Evolutionary conservation across 768 basidiomycete species (phyloP).

Genomic region (Tremella fuciformis): DNA sequence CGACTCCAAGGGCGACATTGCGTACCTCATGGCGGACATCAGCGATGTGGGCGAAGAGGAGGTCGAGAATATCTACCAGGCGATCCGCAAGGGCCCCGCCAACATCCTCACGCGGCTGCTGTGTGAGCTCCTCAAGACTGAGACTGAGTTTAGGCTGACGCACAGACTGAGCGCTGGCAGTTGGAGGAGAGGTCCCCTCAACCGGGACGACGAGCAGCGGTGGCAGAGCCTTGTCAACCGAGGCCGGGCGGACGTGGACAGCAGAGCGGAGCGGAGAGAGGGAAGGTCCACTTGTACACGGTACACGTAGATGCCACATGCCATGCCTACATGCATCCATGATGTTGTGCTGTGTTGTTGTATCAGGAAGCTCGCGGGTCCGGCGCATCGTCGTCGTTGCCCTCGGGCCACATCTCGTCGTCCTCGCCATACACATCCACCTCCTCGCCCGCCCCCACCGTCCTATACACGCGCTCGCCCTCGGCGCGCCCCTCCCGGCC

Average conservation of each 20-base stretch:
- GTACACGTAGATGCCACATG: too few species aligned
- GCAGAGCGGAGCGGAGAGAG: too few species aligned
- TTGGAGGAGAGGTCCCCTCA: too few species aligned
- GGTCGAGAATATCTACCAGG: slow-evolving; percentile 70
- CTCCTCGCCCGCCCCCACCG: slow-evolving; percentile 26
- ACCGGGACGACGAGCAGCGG: too few species aligned
- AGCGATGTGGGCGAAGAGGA: slow-evolving; percentile 79
- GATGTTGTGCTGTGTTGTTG: too few species aligned
- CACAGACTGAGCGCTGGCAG: too few species aligned
- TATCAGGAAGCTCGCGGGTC: too few species aligned
- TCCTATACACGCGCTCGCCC: slow-evolving; percentile 17
- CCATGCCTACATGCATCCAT: too few species aligned
- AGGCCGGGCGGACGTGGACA: too few species aligned
- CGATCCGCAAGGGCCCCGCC: slow-evolving; percentile 72
- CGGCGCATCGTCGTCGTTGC: slow-evolving; percentile 32
- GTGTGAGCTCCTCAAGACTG: slow-evolving; percentile 38
- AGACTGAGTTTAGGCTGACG: too few species aligned
- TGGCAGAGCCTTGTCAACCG: too few species aligned
- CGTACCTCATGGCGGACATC: slow-evolving; percentile 97
- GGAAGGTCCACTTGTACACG: too few species aligned
- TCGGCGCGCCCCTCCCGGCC: slow-evolving; percentile 11
- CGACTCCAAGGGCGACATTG: slow-evolving; percentile 58
- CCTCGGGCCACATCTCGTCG: slow-evolving; percentile 38
- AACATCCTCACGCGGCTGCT: slow-evolving; percentile 89
- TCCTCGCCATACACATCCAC: slow-evolving; percentile 40